Evolutionary conservation across 768 basidiomycete genomes (phyloP).

Genomic region (Panaeolus papilionaceus): DNA sequence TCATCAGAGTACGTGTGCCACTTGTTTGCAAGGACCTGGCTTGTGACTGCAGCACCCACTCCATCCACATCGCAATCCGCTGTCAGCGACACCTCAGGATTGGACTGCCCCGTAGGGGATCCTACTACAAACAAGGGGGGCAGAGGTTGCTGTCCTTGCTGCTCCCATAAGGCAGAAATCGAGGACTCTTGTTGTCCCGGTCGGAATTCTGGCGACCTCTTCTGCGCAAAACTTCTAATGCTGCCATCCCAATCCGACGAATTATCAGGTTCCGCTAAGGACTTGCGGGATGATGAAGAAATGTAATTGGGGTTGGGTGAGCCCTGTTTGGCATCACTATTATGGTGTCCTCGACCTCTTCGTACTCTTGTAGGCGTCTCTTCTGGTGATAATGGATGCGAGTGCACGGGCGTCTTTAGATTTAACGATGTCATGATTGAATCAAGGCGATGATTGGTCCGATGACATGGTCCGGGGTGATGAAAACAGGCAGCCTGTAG

Average conservation of each 20-base stretch:
- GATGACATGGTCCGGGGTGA: constrained; percentile 6
- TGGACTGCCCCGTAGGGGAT: constrained; percentile 37
- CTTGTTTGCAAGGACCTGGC: constrained; percentile 64
- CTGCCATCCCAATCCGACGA: constrained; percentile 52
- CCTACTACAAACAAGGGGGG: constrained; percentile 52
- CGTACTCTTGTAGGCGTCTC: constrained; percentile 55
- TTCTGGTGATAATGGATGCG: constrained; percentile 75
- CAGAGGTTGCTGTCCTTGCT: constrained; percentile 27
- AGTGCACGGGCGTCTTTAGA: constrained; percentile 64
- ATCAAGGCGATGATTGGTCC: constrained; percentile 13
- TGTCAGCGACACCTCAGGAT: constrained; percentile 40
- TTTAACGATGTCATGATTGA: constrained; percentile 45
- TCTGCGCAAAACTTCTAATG: constrained; percentile 60
- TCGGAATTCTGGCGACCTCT: constrained; percentile 13
- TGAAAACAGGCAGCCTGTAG: not conserved
- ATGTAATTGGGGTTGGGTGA: constrained; percentile 60
- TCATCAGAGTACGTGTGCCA: constrained; percentile 86
- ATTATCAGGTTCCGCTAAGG: constrained; percentile 57
- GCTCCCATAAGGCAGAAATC: constrained; percentile 48
- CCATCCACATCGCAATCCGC: constrained; percentile 42
- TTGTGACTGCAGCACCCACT: constrained; percentile 38
- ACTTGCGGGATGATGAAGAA: constrained; percentile 49
- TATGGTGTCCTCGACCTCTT: constrained; percentile 44
- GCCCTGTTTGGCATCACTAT: constrained; percentile 26
- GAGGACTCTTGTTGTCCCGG: constrained; percentile 19